Conservation (phyloP, 176 grass and related monocot species). For the Paspalum notatum region DNA sequence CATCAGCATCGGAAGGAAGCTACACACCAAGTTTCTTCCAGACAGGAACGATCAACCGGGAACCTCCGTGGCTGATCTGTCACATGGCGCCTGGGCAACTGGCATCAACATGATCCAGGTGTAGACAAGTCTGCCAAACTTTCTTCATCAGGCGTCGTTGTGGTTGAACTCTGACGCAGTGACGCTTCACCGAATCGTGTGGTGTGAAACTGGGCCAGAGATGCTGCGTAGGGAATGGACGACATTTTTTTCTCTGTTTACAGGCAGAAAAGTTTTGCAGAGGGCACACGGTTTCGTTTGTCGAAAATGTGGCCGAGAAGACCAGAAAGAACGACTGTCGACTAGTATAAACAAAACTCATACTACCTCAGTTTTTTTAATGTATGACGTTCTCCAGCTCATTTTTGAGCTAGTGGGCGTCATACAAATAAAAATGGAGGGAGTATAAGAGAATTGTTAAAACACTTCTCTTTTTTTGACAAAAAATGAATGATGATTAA, state of each 20-base stretch:
- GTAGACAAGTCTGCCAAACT: conserved; percentile 13
- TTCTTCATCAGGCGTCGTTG: background rate
- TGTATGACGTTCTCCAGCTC: too few relatives aligned
- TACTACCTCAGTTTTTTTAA: too few relatives aligned
- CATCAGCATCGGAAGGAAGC: conserved; percentile 24
- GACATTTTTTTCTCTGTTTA: background rate
- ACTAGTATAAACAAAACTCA: conserved; percentile 20
- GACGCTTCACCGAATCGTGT: background rate
- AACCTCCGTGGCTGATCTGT: background rate
- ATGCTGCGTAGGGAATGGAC: background rate
- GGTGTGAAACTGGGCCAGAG: conserved; percentile 26
- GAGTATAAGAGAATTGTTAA: background rate
- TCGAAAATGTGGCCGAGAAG: background rate
- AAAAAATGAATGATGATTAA: background rate
- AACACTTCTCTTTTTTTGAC: background rate
- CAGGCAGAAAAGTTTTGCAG: conserved; percentile 15
- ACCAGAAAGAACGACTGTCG: background rate
- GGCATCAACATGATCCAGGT: conserved; percentile 18
- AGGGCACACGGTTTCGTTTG: conserved; percentile 35
- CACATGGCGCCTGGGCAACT: too few relatives aligned
- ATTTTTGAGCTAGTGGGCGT: too few relatives aligned
- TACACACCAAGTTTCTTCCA: background rate
- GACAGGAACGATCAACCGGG: background rate
- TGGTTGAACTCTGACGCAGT: background rate
- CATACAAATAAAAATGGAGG: too few relatives aligned